Conservation (phyloP, 1,139 yeast genomes). For the Candida tetrigidarum region DNA sequence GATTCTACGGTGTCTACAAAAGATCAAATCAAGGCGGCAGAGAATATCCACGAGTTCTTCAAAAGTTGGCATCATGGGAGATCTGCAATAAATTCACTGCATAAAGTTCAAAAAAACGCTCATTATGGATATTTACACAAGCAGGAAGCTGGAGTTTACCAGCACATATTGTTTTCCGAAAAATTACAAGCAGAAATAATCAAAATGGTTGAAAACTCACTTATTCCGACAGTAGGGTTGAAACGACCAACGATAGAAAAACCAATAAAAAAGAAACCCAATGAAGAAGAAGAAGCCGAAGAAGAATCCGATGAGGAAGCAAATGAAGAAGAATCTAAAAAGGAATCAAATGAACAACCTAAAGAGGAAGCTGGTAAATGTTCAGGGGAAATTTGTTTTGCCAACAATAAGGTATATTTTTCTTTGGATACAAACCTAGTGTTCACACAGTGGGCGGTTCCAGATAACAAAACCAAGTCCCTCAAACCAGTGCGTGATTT, state of each 20-base stretch:
- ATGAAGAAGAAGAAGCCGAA: too few relatives aligned
- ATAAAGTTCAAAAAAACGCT: background rate
- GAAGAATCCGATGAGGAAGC: too few relatives aligned
- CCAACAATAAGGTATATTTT: background rate
- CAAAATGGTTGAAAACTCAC: background rate
- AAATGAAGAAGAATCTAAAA: too few relatives aligned
- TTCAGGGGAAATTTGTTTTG: background rate
- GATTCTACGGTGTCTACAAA: too few relatives aligned
- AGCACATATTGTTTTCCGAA: background rate
- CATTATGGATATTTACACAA: background rate
- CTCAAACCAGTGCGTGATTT: too few relatives aligned
- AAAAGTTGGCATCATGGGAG: background rate
- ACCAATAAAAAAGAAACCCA: too few relatives aligned
- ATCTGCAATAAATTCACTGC: background rate
- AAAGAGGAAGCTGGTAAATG: background rate
- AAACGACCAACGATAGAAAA: too few relatives aligned
- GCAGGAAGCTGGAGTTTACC: background rate
- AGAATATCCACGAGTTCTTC: background rate
- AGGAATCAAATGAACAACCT: too few relatives aligned
- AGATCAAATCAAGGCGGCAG: too few relatives aligned
- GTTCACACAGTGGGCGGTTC: background rate
- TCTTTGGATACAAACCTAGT: background rate
- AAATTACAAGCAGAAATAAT: background rate
- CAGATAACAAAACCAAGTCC: background rate
- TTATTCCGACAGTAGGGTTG: too few relatives aligned